Evolutionary conservation across 1,284 basidiomycete species (phyloP), one percentile per base, ranked within the genome.

Genomic region (Calocybe gambosa): DNA sequence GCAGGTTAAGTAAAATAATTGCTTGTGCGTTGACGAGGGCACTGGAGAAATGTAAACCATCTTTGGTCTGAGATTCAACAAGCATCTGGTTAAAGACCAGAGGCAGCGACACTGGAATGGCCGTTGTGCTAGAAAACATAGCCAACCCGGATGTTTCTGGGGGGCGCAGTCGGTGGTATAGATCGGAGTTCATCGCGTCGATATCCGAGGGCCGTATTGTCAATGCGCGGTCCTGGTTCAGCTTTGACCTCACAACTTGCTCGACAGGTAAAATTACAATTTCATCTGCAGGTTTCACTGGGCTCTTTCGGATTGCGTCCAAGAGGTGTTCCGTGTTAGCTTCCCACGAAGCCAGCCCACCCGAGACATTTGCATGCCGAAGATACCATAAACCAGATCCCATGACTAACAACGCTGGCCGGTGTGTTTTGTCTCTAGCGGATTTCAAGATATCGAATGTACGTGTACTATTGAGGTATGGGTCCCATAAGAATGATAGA

Each of bases 301-400:
- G 58, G 23, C 62, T 62, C 18, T 60, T 58, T 15, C 64, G 61
- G 37, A 90, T 68, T 8, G 68, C 59, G 40, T 71, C 65, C 33
- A 93, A 76, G 9, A 80, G 73, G 15, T 66, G 57, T 57, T 89
- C 83, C 51, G 89, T 80, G 54, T 77, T 83, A 15, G 71, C 72
- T 55, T 85, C 86, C 88, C 89, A 94, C 1, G 81, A 73, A 21
- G 80, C 67, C 20, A 91, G 69, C 1, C 89, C 89, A 15, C 87
- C 88, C 0, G 86, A 85, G 13, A 68, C 58, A 31, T 73, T 64
- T 0, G 78, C 70, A 61, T 91, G 82, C 25, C 87, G 82, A 33
- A 94, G 74, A 61, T 89, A 91, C 91, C 91, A 93, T 29, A 94
- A 69, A 0, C 92, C 91, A 9, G 86, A 82, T 15, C 91, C 91